phyloP scores from a whole-genome alignment of 768 basidiomycete species.

The Flagelloscypha sp. region DNA sequence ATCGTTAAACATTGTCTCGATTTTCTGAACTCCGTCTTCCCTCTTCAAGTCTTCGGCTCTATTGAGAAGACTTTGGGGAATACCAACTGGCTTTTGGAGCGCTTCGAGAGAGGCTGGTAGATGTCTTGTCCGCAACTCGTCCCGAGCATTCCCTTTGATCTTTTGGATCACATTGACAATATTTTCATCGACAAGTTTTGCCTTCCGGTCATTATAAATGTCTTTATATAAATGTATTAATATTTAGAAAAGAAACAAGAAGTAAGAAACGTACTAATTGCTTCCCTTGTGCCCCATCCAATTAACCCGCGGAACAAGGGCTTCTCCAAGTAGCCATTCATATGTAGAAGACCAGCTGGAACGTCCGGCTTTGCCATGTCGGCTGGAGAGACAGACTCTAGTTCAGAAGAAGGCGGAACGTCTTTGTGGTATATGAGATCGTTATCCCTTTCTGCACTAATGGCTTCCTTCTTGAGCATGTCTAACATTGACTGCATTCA shows the following conservation, averaged over 20 bases:
- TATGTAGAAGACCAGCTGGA: constrained; percentile 49
- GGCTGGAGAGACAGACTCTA: constrained; percentile 56
- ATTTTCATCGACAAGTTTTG: constrained; percentile 59
- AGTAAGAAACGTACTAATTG: constrained; percentile 56
- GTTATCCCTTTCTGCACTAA: constrained; percentile 82
- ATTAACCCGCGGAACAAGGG: constrained; percentile 73
- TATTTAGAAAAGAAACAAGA: constrained; percentile 1
- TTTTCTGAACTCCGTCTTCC: constrained; percentile 65
- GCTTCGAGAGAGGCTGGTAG: constrained; percentile 85
- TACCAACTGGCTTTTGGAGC: constrained; percentile 74
- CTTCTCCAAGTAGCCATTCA: constrained; percentile 44
- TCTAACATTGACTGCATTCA: constrained; percentile 65
- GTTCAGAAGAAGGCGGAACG: constrained; percentile 62
- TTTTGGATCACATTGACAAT: constrained; percentile 53
- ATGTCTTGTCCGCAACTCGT: constrained; percentile 69
- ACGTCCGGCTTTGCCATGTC: constrained; percentile 55
- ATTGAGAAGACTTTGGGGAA: constrained; percentile 80
- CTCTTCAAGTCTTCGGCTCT: constrained; percentile 80
- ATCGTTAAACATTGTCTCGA: constrained; percentile 67
- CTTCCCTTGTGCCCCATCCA: constrained; percentile 81
- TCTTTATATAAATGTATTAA: constrained; percentile 29
- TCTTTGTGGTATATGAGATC: constrained; percentile 92
- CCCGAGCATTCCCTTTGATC: constrained; percentile 50
- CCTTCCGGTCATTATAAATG: constrained; percentile 80
- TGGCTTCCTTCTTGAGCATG: constrained; percentile 55